Evolutionary conservation across 176 grass and related monocot species (phyloP), one percentile per base, ranked within the genome.

Genomic region (Oryza meyeriana): DNA sequence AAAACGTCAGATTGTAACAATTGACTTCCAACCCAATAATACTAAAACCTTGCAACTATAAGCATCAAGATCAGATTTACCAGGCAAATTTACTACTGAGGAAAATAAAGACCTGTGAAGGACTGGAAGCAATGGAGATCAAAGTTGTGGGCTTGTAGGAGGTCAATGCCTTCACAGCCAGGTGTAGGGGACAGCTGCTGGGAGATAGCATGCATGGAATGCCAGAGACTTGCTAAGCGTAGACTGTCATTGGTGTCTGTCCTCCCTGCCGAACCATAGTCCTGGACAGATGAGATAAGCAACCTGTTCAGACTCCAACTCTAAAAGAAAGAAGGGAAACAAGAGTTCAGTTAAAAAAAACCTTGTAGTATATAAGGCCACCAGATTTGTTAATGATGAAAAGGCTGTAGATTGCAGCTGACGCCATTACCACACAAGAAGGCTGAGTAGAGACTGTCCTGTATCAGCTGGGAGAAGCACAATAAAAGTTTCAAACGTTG

Each of bases 311-410:
- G 36, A 74, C 52, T 72, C 55, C 36, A 38, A 12, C 40, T 81
- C 52, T 16, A 83, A 9, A 40, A 25, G 28, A 67, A 65, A 62
- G 57, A 73, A 69, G 59, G 73, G 57, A 57, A 78, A 64, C 27
- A 79, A 36, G 32, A 77, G 33, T 55, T 31, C 69, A 74, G 8
- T 33, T 9, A 8, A 13, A 48, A 93, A 8, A 13, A 48, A 93
- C 96, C 90, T 95, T 99, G 79, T 94, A 94, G 83, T 91, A 95
- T 63, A 99, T 99, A 47, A 99, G 92, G 35, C 93, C 96, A 10
- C 96, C 96, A 35, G 96, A 99, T 72, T 99, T 99, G 77, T 95
- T 95, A 66, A 99, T 94, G 89, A 99, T 93, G 87, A 99, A 99
- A 76, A 99, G 89, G 83, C 77, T 99, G 61, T 95, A 99, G 83